Percentiles rank a stretch among this genome's conserved stretches.
Evolutionary conservation across 495 filamentous ascomycete genomes (phyloP).

Genomic region (Sabuloglossum arenarium): DNA sequence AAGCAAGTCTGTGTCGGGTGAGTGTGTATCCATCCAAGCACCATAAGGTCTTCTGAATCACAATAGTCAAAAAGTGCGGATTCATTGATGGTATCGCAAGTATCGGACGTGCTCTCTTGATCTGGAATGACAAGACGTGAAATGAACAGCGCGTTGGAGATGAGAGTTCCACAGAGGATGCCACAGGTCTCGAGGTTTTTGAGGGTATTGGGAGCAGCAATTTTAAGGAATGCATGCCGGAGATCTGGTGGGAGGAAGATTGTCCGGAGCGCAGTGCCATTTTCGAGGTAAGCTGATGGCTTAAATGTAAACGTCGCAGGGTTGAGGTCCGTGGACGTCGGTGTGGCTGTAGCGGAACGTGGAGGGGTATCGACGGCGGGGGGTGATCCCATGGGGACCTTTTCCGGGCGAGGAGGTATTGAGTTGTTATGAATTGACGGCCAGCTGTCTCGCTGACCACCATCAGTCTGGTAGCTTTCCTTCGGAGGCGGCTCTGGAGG

Average conservation of each 20-base stretch:
- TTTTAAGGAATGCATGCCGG: conserved; percentile 44
- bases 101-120: conserved; percentile 73
- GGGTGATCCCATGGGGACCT: not conserved
- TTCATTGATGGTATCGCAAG: conserved; percentile 84
- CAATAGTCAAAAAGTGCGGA: conserved; percentile 68
- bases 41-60: conserved; percentile 63
- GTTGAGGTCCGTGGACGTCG: not conserved
- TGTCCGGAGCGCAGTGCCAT: conserved; percentile 63
- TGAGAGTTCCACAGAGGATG: conserved; percentile 72
- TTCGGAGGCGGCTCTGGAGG: conserved; percentile 32
- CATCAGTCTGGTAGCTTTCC: conserved; percentile 6
- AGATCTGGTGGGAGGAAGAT: conserved; percentile 66
- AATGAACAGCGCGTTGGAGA: conserved; percentile 87
- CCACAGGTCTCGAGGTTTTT: conserved; percentile 84
- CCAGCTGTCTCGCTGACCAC: not conserved
- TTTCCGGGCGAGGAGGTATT: conserved; percentile 1
- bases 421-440: conserved; percentile 6
- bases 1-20: conserved; percentile 95
- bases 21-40: conserved; percentile 95
- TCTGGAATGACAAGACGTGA: conserved; percentile 74
- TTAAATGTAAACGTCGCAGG: conserved; percentile 45
- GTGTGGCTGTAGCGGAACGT: not conserved
- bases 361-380: not conserved
- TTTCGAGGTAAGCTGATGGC: conserved; percentile 72
- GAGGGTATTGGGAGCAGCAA: conserved; percentile 55